These are phyloP conservation scores for Suillus plorans DNA, from an alignment of 768 basidiomycete genomes.

Conservation along the genomic window DNA sequence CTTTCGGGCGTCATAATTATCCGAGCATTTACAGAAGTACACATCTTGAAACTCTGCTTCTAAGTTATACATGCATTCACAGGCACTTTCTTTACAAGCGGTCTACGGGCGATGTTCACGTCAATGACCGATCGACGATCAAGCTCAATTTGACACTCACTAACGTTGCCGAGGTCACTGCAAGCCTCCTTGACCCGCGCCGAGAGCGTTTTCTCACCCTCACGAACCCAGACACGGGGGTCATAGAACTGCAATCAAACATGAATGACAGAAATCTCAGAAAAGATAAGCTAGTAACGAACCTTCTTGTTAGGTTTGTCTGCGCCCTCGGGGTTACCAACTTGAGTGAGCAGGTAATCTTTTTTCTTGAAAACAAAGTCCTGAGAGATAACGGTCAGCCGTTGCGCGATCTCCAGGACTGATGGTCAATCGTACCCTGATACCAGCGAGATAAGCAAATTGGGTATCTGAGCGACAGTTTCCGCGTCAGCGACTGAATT, in stretches of 20 bases:
- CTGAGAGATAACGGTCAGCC: constrained; percentile 31
- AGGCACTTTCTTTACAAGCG: background rate
- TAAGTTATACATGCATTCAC: background rate
- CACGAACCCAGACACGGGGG: constrained; percentile 97
- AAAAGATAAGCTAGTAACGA: constrained; percentile 6
- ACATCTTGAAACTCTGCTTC: background rate
- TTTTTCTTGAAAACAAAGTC: constrained; percentile 87
- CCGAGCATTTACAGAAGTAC: background rate
- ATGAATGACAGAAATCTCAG: constrained; percentile 1
- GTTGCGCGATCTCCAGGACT: background rate
- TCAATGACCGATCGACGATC: background rate
- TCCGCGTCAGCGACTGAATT: constrained; percentile 4
- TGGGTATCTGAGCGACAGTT: constrained; percentile 58
- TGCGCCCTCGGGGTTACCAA: constrained; percentile 94
- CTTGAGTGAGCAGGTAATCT: constrained; percentile 86
- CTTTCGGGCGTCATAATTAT: background rate
- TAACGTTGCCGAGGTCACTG: constrained; percentile 74
- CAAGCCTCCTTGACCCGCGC: constrained; percentile 94
- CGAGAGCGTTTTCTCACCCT: constrained; percentile 92
- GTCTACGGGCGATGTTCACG: constrained; percentile 24
- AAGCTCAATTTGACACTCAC: constrained; percentile 33
- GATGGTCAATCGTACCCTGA: constrained; percentile 50
- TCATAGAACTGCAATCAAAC: constrained; percentile 68
- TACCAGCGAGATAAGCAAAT: constrained; percentile 87
- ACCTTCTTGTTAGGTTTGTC: constrained; percentile 99